Percentiles rank a stretch among this genome's conserved stretches.
phyloP scores from a whole-genome alignment of 1,284 basidiomycete genomes.

The Sporisorium iseilematis-ciliati region DNA sequence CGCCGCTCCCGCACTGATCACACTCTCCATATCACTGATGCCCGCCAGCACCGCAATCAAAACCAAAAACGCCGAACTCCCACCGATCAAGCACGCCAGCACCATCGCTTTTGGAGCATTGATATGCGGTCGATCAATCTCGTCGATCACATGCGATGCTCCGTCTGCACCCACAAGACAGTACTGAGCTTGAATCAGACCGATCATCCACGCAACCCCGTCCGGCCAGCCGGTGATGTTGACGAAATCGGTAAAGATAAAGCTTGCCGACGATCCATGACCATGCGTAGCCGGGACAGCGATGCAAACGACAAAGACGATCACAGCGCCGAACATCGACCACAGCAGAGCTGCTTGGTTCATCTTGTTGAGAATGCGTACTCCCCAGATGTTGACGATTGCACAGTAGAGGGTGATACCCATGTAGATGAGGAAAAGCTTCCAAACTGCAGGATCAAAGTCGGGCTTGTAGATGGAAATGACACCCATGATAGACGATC shows the following conservation, averaged over 20 bases:
- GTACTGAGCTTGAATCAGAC: constrained; percentile 53
- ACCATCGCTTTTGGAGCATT: constrained; percentile 54
- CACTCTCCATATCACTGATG: constrained; percentile 36
- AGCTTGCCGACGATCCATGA: constrained; percentile 27
- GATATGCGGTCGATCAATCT: constrained; percentile 42
- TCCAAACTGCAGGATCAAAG: constrained; percentile 15
- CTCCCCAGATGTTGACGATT: constrained; percentile 46
- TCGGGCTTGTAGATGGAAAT: constrained; percentile 33
- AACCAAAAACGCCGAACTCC: constrained; percentile 32
- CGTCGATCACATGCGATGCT: constrained; percentile 47
- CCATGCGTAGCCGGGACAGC: constrained; percentile 28
- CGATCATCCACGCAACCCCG: constrained; percentile 48
- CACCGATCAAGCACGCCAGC: constrained; percentile 41
- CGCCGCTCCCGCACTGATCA: constrained; percentile 31
- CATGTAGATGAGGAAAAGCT: constrained; percentile 37
- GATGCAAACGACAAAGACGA: constrained; percentile 41
- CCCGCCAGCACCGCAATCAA: constrained; percentile 36
- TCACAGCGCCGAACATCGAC: constrained; percentile 26
- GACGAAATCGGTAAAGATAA: constrained; percentile 46
- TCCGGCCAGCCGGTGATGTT: constrained; percentile 51
- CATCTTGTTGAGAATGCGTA: constrained; percentile 29
- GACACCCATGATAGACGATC: constrained; percentile 21
- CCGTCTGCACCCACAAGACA: constrained; percentile 45
- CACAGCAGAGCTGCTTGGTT: constrained; percentile 38
- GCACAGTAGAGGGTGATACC: constrained; percentile 31